Evolutionary conservation across 257 asterid genomes (phyloP).

Genomic region (Penstemon davidsonii): DNA sequence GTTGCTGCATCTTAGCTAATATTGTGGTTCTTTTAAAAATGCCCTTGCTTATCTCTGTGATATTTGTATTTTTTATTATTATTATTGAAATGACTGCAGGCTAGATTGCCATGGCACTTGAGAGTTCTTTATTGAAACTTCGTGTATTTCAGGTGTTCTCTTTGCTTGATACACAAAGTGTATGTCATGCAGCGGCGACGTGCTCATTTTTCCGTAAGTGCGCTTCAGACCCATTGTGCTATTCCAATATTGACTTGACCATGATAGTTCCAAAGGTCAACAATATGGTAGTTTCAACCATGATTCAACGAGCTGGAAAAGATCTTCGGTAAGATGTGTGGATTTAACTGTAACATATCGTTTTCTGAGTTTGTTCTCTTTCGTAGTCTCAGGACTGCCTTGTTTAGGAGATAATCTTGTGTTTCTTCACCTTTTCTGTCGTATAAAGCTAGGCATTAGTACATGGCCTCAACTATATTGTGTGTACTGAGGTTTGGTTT

Average conservation of each 20-base stretch:
- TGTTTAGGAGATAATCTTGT: background rate
- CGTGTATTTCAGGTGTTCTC: constrained; percentile 60
- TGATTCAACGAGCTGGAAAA: constrained; percentile 87
- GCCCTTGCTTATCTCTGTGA: background rate
- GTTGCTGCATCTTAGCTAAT: constrained; percentile 9
- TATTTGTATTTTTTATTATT: background rate
- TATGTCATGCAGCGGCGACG: constrained; percentile 76
- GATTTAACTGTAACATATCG: constrained; percentile 1
- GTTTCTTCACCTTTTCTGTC: constrained; percentile 13
- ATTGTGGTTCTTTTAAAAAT: background rate
- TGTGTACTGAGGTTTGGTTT: background rate
- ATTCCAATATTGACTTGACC: constrained; percentile 69
- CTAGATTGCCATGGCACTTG: background rate
- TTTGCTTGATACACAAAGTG: constrained; percentile 67
- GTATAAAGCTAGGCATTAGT: constrained; percentile 3
- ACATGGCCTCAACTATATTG: background rate
- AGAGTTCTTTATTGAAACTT: constrained; percentile 20
- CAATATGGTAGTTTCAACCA: constrained; percentile 64
- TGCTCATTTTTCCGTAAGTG: constrained; percentile 79
- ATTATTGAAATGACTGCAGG: background rate
- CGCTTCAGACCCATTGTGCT: constrained; percentile 80
- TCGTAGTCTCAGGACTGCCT: background rate
- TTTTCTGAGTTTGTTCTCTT: background rate
- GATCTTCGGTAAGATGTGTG: constrained; percentile 48
- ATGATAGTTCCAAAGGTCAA: constrained; percentile 59